These are phyloP conservation scores for Trichoderma hamatum DNA, from an alignment of 2,329 filamentous ascomycete species.

Conservation along the genomic window DNA sequence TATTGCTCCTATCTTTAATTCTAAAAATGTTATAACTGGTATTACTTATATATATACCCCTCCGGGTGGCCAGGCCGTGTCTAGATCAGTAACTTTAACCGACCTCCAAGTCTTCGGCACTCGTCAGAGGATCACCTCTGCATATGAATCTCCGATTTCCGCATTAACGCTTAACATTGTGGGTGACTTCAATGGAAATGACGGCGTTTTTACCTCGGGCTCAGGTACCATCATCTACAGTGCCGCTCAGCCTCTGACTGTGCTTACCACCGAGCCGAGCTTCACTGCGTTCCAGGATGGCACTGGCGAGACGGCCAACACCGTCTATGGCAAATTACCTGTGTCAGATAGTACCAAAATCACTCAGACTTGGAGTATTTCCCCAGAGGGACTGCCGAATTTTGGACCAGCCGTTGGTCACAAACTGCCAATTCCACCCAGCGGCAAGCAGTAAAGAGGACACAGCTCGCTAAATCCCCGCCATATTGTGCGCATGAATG, in stretches of 20 bases:
- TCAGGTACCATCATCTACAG: constrained; percentile 6
- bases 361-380: neutral
- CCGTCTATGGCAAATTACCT: neutral
- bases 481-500: too few relatives aligned
- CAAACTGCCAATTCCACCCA: neutral
- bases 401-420: neutral
- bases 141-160: neutral
- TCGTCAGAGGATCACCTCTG: neutral
- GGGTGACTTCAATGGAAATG: neutral
- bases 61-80: neutral
- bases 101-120: neutral
- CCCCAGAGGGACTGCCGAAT: neutral
- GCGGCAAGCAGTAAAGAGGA: too few relatives aligned
- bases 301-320: constrained; percentile 12
- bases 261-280: constrained; percentile 1
- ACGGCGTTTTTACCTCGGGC: neutral
- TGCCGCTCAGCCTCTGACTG: constrained; percentile 3
- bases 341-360: neutral
- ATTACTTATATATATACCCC: neutral
- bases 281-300: constrained; percentile 15
- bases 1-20: neutral
- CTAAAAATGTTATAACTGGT: neutral
- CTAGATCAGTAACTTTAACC: neutral
- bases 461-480: too few relatives aligned
- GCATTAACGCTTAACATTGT: neutral